phyloP scores from a whole-genome alignment of 495 filamentous ascomycete species.

The Extremus antarcticus region DNA sequence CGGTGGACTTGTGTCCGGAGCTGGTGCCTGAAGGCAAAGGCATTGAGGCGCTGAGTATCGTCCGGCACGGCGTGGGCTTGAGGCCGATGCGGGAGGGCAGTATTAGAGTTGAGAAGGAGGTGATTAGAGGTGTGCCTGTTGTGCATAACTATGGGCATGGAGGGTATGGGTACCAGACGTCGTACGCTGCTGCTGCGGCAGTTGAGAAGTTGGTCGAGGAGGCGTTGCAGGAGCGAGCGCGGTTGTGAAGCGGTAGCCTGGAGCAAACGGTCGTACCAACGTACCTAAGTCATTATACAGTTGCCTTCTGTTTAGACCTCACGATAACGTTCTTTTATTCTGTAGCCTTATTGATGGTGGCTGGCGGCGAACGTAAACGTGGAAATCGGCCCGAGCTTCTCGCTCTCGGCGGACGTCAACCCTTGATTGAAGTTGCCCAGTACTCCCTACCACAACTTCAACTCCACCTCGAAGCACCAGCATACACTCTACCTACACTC shows the following conservation, averaged over 20 bases:
- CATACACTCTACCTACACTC: not conserved
- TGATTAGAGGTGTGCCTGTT: slow-evolving; percentile 55
- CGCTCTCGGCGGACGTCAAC: not conserved
- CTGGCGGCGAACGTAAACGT: not conserved
- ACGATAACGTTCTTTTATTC: not conserved
- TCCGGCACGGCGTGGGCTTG: slow-evolving; percentile 81
- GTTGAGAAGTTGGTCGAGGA: slow-evolving; percentile 63
- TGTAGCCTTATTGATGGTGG: too few species aligned
- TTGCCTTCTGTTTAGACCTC: too few species aligned
- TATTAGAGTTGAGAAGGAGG: slow-evolving; percentile 73
- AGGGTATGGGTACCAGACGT: slow-evolving; percentile 80
- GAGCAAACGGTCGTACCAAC: not conserved
- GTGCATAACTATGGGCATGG: slow-evolving; percentile 97
- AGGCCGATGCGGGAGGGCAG: slow-evolving; percentile 67
- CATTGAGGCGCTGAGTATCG: slow-evolving; percentile 67
- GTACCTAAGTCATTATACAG: not conserved
- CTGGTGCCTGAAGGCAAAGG: slow-evolving; percentile 64
- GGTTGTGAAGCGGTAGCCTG: not conserved
- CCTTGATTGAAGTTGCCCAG: not conserved
- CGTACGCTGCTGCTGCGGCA: slow-evolving; percentile 68
- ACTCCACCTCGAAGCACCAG: not conserved
- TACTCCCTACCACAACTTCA: not conserved
- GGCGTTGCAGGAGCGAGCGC: slow-evolving; percentile 28
- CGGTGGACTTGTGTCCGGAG: slow-evolving; percentile 57
- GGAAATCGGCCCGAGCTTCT: not conserved